Percentiles rank a stretch among this genome's conserved stretches.
Evolutionary conservation across 768 basidiomycete genomes (phyloP).

Genomic region (Hypholoma sublateritium): DNA sequence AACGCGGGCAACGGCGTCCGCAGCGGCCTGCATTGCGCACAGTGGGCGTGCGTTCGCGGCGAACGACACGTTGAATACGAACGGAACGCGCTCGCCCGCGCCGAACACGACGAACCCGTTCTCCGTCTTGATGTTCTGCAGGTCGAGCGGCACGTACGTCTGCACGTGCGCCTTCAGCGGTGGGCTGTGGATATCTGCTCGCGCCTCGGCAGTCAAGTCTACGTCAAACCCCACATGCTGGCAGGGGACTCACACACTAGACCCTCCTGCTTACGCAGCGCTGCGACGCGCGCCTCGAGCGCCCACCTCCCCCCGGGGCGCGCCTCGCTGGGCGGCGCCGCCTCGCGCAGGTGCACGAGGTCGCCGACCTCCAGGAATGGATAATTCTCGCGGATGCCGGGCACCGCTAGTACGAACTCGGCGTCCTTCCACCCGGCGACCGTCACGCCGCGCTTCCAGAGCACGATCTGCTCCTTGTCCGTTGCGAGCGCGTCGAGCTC

Average conservation of each 20-base stretch:
- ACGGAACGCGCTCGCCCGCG: conserved; percentile 35
- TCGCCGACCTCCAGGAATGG: conserved; percentile 46
- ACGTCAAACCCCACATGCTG: background rate
- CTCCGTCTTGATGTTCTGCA: conserved; percentile 18
- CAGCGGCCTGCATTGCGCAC: conserved; percentile 43
- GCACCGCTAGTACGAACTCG: conserved; percentile 37
- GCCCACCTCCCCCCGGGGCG: conserved; percentile 36
- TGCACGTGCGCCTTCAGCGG: conserved; percentile 41
- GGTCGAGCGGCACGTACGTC: conserved; percentile 26
- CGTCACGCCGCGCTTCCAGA: conserved; percentile 39
- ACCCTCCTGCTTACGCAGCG: conserved; percentile 45
- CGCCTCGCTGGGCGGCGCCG: conserved; percentile 20
- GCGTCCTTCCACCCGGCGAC: conserved; percentile 36
- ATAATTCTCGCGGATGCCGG: conserved; percentile 41
- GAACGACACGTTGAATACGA: conserved; percentile 49
- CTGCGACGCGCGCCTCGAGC: conserved; percentile 44
- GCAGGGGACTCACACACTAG: conserved; percentile 38
- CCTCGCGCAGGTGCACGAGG: conserved; percentile 43
- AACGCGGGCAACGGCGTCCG: conserved; percentile 25
- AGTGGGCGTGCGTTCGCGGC: conserved; percentile 42
- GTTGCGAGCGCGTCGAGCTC: conserved; percentile 41
- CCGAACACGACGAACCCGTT: conserved; percentile 27
- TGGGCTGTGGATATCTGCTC: conserved; percentile 41
- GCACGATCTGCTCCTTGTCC: conserved; percentile 42
- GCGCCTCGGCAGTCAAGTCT: background rate